Conservation (phyloP, 331 rosid genomes). For the Spiraea crenata region DNA sequence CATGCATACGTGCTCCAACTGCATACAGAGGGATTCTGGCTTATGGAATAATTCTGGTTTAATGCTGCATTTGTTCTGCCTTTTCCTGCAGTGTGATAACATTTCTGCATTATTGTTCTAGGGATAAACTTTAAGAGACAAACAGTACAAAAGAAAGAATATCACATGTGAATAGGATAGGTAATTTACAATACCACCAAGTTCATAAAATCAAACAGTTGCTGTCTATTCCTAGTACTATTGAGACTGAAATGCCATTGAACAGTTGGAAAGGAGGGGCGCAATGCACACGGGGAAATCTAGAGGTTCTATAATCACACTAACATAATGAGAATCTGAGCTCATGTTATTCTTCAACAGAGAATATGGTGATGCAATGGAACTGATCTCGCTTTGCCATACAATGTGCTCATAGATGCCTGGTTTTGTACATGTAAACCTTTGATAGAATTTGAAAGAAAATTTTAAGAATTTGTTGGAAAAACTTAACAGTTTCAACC, state of each 20-base stretch:
- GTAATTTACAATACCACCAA: background rate
- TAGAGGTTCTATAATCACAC: background rate
- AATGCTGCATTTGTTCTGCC: slow-evolving; percentile 9
- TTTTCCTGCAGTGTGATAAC: slow-evolving; percentile 1
- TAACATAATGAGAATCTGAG: background rate
- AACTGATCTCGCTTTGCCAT: background rate
- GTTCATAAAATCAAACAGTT: slow-evolving; percentile 1
- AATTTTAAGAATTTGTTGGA: background rate
- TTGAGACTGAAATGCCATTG: background rate
- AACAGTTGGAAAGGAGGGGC: slow-evolving; percentile 15
- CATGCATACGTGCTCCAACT: background rate
- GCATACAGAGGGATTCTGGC: background rate
- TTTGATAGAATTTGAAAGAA: background rate
- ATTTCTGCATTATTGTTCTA: slow-evolving; percentile 5
- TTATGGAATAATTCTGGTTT: slow-evolving; percentile 19
- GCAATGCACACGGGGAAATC: slow-evolving; percentile 17
- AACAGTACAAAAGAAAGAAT: background rate
- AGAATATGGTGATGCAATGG: slow-evolving; percentile 4
- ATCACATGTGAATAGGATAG: background rate
- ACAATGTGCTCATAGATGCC: slow-evolving; percentile 24
- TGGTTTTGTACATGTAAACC: slow-evolving; percentile 1
- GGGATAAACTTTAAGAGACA: slow-evolving; percentile 9
- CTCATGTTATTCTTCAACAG: background rate
- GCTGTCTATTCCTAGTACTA: background rate
- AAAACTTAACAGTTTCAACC: background rate